Percentiles rank a stretch among this genome's conserved stretches.
phyloP scores from a whole-genome alignment of 2,329 filamentous ascomycete species.

The Cercospora zeae-maydis region DNA sequence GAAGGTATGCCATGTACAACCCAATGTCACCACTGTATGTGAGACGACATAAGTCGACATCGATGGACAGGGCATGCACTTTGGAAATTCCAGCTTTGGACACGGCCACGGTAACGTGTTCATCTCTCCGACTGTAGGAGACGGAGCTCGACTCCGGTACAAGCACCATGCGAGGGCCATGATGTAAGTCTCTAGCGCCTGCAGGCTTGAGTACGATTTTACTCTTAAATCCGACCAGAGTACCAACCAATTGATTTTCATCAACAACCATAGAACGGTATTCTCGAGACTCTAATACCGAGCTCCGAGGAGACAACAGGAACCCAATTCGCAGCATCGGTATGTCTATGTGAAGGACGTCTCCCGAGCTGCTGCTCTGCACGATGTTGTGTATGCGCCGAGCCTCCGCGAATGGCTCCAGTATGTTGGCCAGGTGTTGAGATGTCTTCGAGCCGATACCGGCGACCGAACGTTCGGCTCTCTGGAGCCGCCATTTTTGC shows the following conservation, averaged over 20 bases:
- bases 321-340: conserved; percentile 27
- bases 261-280: conserved; percentile 37
- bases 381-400: conserved; percentile 19
- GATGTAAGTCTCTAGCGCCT: neutral
- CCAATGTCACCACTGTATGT: conserved; percentile 51
- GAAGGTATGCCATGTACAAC: conserved; percentile 47
- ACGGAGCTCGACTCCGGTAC: conserved; percentile 39
- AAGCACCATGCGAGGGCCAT: conserved; percentile 51
- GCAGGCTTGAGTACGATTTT: conserved; percentile 51
- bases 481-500: conserved; percentile 44
- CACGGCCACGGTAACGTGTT: conserved; percentile 39
- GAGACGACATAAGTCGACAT: conserved; percentile 57
- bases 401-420: conserved; percentile 21
- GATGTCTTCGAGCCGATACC: conserved; percentile 17
- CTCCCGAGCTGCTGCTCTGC: neutral
- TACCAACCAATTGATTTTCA: conserved; percentile 56
- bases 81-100: conserved; percentile 44
- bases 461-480: conserved; percentile 6
- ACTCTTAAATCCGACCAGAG: conserved; percentile 57
- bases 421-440: conserved; percentile 55
- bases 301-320: conserved; percentile 4
- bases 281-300: conserved; percentile 8
- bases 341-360: conserved; percentile 23
- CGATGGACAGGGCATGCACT: conserved; percentile 53
- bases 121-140: conserved; percentile 41